Conservation (phyloP, 805 yeast species). For the Wickerhamiella spandovensis region DNA sequence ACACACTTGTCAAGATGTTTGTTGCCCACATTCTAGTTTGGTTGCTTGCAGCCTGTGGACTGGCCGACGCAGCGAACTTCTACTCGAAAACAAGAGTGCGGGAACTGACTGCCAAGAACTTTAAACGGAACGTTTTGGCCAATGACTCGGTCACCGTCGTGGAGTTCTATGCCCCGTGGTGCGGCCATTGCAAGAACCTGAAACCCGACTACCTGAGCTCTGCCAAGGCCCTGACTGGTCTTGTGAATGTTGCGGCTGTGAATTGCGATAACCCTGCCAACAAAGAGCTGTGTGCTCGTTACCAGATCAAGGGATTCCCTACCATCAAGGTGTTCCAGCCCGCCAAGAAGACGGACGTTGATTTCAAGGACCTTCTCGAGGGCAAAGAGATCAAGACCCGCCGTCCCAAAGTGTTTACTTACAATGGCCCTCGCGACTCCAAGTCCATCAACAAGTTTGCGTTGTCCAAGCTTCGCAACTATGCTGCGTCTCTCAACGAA, state of each 20-base stretch:
- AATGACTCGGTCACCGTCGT: constrained; percentile 74
- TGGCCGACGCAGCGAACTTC: constrained; percentile 5
- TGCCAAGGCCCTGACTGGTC: constrained; percentile 41
- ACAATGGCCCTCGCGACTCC: constrained; percentile 22
- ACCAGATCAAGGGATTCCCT: constrained; percentile 67
- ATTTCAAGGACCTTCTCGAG: constrained; percentile 18
- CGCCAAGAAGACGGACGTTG: constrained; percentile 37
- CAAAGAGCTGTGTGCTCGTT: constrained; percentile 52
- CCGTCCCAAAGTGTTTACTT: constrained; percentile 19
- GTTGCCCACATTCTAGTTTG: neutral
- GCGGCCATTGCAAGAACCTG: constrained; percentile 86
- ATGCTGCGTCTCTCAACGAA: constrained; percentile 17
- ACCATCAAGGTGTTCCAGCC: constrained; percentile 75
- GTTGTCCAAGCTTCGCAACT: constrained; percentile 19
- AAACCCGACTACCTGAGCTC: constrained; percentile 51
- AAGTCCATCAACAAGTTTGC: constrained; percentile 19
- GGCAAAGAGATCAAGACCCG: constrained; percentile 14
- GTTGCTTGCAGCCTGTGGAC: neutral
- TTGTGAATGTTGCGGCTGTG: constrained; percentile 55
- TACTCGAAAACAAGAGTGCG: constrained; percentile 10
- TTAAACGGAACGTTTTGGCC: constrained; percentile 49
- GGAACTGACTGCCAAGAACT: constrained; percentile 27
- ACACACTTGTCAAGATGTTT: neutral
- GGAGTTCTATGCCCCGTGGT: constrained; percentile 96
- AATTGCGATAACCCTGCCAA: constrained; percentile 68